Conservation (phyloP, 2,329 filamentous ascomycete species). For the Cytospora piceae region DNA sequence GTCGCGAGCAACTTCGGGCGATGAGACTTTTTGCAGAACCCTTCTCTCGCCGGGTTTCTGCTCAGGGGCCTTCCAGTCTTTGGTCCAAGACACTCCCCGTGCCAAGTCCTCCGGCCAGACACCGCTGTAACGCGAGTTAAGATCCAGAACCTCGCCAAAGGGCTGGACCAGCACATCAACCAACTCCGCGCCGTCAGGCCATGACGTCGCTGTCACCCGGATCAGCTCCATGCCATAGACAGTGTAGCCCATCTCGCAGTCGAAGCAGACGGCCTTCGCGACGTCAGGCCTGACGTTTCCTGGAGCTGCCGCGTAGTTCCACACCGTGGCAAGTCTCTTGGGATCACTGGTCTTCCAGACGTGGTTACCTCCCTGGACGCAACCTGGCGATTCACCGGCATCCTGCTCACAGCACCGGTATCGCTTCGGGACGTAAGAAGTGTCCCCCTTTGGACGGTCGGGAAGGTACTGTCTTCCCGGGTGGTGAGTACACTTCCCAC, state of each 20-base stretch:
- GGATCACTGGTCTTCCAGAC: slow-evolving; percentile 84
- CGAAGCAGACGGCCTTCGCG: slow-evolving; percentile 76
- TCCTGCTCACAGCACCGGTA: slow-evolving; percentile 81
- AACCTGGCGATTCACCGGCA: slow-evolving; percentile 74
- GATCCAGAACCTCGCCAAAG: slow-evolving; percentile 80
- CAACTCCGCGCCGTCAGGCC: slow-evolving; percentile 76
- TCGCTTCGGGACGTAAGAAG: slow-evolving; percentile 60
- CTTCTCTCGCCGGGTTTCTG: slow-evolving; percentile 38
- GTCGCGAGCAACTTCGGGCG: slow-evolving; percentile 73
- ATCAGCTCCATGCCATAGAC: slow-evolving; percentile 86
- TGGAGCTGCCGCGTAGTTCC: slow-evolving; percentile 83
- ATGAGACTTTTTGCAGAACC: slow-evolving; percentile 72
- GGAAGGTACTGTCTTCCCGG: slow-evolving; percentile 71
- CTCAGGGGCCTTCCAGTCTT: slow-evolving; percentile 35
- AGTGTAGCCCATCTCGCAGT: slow-evolving; percentile 98
- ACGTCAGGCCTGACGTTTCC: slow-evolving; percentile 56
- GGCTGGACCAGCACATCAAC: slow-evolving; percentile 87
- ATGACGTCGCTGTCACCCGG: slow-evolving; percentile 84
- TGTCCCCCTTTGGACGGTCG: slow-evolving; percentile 58
- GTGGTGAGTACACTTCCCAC: slow-evolving; percentile 81
- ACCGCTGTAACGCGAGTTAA: slow-evolving; percentile 92
- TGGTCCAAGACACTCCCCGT: slow-evolving; percentile 63
- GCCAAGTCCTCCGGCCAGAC: slow-evolving; percentile 78
- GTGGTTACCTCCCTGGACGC: slow-evolving; percentile 71
- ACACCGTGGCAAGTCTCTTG: slow-evolving; percentile 74